Base-by-base conservation (phyloP, 2,329 filamentous ascomycete genomes). In the Ceratocystis alfenasii region DNA sequence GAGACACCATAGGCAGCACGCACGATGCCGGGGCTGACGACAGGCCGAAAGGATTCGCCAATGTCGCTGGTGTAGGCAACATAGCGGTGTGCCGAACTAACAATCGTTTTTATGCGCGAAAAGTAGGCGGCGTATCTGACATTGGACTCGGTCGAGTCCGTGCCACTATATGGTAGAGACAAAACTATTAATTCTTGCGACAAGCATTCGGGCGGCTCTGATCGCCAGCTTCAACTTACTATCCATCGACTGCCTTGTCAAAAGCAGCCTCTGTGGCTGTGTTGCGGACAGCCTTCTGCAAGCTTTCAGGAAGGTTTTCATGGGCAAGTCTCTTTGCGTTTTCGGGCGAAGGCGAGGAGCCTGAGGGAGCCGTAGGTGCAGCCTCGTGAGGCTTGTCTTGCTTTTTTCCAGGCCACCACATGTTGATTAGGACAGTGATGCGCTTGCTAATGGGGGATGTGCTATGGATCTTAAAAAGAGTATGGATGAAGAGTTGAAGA, bases 41-140 rank as follows among this genome's bases (percentile, higher is more conserved):
- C 83, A 0, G 94, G 94, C 1, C 94, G 85, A 77, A 99, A 99
- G 0, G 89, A 95, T 76, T 99, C 94, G 74, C 94, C 94, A 69
- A 99, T 93, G 72, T 97, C 93, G 22, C 87, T 92, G 0, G 94
- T 97, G 75, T 99, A 99, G 66, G 94, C 94, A 62, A 99, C 91
- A 73, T 99, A 99, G 72, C 94, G 87, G 73, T 97, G 94, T 3
- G 92, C 92, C 17, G 89, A 90, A 70, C 92, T 79, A 72, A 99
- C 85, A 70, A 97, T 89, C 6, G 92, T 96, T 68, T 90, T 86
- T 69, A 94, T 78, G 62, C 94, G 87, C 68, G 87, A 85, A 61
- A 90, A 90, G 77, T 99, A 99, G 70, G 89, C 94, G 66, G 92
- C 93, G 77, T 97, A 99, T 72, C 94, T 88, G 72, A 95, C 79